Evolutionary conservation across 208 protist genomes (phyloP).

Genomic region (Trichomonas gallinae): DNA sequence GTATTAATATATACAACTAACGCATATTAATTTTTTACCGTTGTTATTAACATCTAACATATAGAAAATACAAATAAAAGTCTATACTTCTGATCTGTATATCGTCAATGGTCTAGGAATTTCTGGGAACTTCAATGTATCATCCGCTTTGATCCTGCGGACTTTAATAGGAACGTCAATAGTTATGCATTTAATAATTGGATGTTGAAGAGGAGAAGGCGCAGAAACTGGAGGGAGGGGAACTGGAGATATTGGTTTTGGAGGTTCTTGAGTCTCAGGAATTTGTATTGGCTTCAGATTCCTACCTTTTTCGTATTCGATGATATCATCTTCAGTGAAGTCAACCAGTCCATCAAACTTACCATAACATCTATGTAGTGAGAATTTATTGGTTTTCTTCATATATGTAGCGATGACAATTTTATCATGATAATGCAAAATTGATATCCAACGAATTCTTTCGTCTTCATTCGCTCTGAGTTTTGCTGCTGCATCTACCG

Average conservation of each 20-base stretch:
- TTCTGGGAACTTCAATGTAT: not conserved
- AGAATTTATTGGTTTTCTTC: not conserved
- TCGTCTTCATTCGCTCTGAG: not conserved
- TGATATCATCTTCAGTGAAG: not conserved
- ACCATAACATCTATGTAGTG: not conserved
- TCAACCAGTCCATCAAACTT: not conserved
- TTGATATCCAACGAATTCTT: not conserved
- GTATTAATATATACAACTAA: too few species aligned
- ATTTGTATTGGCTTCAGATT: not conserved
- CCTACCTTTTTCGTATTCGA: not conserved
- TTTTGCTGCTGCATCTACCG: not conserved
- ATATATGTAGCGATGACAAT: not conserved
- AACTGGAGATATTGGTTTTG: not conserved
- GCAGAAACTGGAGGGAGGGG: too few species aligned
- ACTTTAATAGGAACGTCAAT: not conserved
- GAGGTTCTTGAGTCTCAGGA: not conserved
- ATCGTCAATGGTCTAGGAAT: not conserved
- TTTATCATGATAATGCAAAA: not conserved
- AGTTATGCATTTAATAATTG: not conserved
- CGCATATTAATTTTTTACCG: too few species aligned
- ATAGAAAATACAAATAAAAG: too few species aligned
- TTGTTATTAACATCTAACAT: too few species aligned
- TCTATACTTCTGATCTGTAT: not conserved
- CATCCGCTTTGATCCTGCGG: not conserved
- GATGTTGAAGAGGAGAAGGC: too few species aligned